phyloP scores from a whole-genome alignment of 495 filamentous ascomycete species.

The Stereocaulon alpinum region DNA sequence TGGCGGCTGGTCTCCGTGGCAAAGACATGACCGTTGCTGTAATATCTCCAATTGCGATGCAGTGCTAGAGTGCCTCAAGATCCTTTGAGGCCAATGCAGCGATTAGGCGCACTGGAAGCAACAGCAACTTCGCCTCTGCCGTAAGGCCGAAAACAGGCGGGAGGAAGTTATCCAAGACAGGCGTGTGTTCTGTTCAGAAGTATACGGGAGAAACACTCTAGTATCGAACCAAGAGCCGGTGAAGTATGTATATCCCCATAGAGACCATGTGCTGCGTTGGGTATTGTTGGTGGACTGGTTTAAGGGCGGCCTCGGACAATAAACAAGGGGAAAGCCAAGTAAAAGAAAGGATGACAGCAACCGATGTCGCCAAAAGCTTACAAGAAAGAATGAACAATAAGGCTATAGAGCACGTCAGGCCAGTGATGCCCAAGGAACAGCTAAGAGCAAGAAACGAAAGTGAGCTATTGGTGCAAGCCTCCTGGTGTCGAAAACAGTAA shows the following conservation, averaged over 20 bases:
- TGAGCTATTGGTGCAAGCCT: neutral
- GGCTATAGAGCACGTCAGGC: neutral
- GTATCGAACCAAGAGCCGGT: neutral
- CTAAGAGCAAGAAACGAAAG: neutral
- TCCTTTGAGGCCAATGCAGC: neutral
- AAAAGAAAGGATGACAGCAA: neutral
- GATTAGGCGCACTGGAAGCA: too few relatives aligned
- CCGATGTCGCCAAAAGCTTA: neutral
- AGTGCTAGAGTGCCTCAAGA: neutral
- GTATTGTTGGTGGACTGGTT: neutral
- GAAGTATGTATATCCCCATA: neutral
- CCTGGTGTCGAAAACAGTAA: neutral
- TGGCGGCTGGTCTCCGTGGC: slow-evolving; percentile 51
- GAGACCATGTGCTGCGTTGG: neutral
- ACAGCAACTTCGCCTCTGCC: neutral
- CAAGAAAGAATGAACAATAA: neutral
- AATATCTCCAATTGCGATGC: neutral
- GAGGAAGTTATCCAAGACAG: neutral
- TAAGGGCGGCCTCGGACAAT: neutral
- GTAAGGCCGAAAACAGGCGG: too few relatives aligned
- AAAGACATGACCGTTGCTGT: slow-evolving; percentile 45
- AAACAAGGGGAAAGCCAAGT: neutral
- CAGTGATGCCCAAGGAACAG: neutral
- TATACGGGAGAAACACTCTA: neutral
- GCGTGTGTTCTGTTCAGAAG: neutral